Evolutionary conservation across 169 alveolate species (phyloP), one percentile per base, ranked within the genome.

Genomic region (Theileria parva): DNA sequence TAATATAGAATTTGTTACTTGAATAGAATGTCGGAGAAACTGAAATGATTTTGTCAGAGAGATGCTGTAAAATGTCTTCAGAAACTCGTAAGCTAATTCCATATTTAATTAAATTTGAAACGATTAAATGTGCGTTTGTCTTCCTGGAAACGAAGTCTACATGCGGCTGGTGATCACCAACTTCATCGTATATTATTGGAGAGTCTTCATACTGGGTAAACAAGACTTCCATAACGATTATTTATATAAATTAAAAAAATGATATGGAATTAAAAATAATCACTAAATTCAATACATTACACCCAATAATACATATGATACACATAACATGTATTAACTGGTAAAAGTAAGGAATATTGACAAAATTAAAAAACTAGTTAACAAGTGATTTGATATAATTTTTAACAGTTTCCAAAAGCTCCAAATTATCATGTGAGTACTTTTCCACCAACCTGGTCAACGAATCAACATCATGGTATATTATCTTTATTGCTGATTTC

Each of bases 41-140:
- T 2, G 30, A 19, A 2, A 32, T 27, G 74, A 27, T 32, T 27
- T 50, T n/a, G 19, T 51, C 37, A 2, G 61, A 23, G 2, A 50
- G 27, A 21, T 32, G 55, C 21, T 50, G 39, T 9, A 53, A 28
- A 19, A 53, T 23, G 19, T 19, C 61, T 27, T 53, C 74, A 19
- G 78, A 23, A 23, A 57, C 74, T 27, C 53, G 7, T 15, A 53
- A 27, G 17, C 59, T 70, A 37, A 70, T 70, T 21, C 78, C 78
- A 27, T 70, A 70, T 17, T 70, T 70, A 37, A 70, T 70, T 27
- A 70, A 70, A 70, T 70, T 70, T 27, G 78, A 70, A 21, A 70
- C 53, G 44, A 70, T 50, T 32, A 53, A 23, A 23, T 53, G 48
- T 21, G 48, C 25, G 74, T 65, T 65, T 19, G 59, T 65, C 53